Base-by-base conservation (phyloP, 331 rosid genomes). In the Ulmus americana region DNA sequence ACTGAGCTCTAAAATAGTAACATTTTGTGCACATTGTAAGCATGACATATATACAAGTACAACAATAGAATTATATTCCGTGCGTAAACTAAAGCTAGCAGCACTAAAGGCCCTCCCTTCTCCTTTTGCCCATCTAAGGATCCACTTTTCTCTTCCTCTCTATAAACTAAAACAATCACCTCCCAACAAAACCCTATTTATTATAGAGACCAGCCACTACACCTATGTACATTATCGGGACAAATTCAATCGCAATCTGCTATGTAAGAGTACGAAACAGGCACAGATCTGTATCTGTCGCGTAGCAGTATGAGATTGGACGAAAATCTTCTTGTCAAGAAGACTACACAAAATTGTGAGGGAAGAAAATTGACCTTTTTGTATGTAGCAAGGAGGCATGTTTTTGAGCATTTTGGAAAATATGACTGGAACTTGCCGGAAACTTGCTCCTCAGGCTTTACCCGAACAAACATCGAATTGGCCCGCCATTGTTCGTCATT, bases 381-480 rank as follows among this genome's bases (percentile, higher is more conserved):
- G 69, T 39, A 42, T 39, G 69, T 39, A 42, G 70, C 41, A 15
- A 62, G 39, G 40, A 38, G 73, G 55, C 47, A 50, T 9, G 35
- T 38, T 44, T 59, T 1, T 8, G 13, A 49, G 59, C 39, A 52
- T 15, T 44, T 45, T 68, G 68, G 74, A 42, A 44, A 12, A 1
- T 3, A n/a, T 5, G 15, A 57, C 14, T 58, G 9, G 59, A 41
- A 43, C 61, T 46, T 8, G 13, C 40, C 45, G 6, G 68, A 68
- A 61, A 55, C 72, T 64, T 48, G 72, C 35, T 63, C 51, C 48
- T 60, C 11, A 10, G 61, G 45, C 48, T 41, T 52, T 48, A 48
- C 9, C 57, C 38, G 13, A 64, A 73, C 50, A 28, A 60, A 69
- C 59, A 52, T 65, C 39, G 41, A 45, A 11, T 47, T 69, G 65